Base-by-base conservation (phyloP, 2,329 filamentous ascomycete genomes). In the Phaeosphaeriaceae sp. region DNA sequence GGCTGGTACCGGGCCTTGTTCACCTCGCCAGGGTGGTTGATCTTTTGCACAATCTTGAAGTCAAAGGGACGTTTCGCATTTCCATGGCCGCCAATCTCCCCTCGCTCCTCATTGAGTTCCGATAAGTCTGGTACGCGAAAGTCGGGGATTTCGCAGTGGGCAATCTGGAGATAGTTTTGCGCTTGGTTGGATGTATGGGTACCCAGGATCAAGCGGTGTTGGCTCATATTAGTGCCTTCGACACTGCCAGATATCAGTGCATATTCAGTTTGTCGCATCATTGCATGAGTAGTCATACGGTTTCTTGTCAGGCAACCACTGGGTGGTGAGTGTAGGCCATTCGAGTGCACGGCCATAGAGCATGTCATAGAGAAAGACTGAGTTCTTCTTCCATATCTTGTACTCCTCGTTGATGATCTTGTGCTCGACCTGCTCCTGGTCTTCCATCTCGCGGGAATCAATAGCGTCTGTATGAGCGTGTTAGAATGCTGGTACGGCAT, bases 361-460 rank as follows among this genome's bases (percentile, higher is more conserved):
- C 86, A 97, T 90, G 74, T 99, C 94, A 75, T 99, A 99, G 64
- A 99, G 88, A 71, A 97, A 97, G 3, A 94, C 92, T 59, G 90
- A 91, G 77, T 99, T 99, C 81, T 99, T 99, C 83, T 99, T 99
- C 94, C 94, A 99, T 60, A 93, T 97, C 76, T 99, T 99, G 84
- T 99, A 99, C 74, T 99, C 94, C 80, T 99, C 94, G 64, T 97
- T 97, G 76, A 97, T 92, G 53, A 96, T 81, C 76, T 95, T 92
- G 76, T 95, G 88, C 69, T 90, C 86, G 61, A 84, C 77, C 69
- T 89, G 82, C 71, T 87, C 81, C 50, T 89, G 87, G 44, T 90
- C 88, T 50, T 92, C 87, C 53, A 85, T 82, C 38, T 81, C 72
- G 46, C 60, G 63, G 33, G 58, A 53, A 42, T 70, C 66, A 61